These are phyloP conservation scores for Trichosanthes truncata DNA, from an alignment of 306 rosid species.

Conservation along the genomic window DNA sequence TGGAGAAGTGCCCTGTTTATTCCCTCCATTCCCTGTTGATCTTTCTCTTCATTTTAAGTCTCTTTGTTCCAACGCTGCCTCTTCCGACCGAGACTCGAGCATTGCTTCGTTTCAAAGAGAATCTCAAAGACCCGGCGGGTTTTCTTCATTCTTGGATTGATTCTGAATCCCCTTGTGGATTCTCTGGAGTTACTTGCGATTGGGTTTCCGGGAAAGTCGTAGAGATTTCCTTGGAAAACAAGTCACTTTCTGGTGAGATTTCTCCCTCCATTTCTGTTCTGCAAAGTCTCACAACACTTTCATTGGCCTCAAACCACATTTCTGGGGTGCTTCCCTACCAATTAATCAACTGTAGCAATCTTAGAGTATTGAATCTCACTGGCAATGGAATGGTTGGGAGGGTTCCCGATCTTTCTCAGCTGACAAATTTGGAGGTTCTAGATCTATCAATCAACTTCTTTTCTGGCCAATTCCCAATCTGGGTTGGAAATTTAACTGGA, in stretches of 20 bases:
- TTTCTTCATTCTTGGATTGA: conserved; percentile 55
- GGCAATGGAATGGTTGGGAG: conserved; percentile 40
- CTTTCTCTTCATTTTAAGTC: conserved; percentile 12
- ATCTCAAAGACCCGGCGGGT: conserved; percentile 55
- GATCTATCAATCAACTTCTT: conserved; percentile 64
- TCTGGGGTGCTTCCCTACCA: conserved; percentile 56
- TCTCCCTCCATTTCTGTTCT: conserved; percentile 46
- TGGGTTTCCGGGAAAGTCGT: conserved; percentile 33
- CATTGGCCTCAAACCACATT: conserved; percentile 46
- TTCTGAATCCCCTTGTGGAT: conserved; percentile 46
- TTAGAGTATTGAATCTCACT: conserved; percentile 56
- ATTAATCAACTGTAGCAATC: conserved; percentile 33
- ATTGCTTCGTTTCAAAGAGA: conserved; percentile 55
- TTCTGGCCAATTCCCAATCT: conserved; percentile 45
- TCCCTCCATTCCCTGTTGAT: conserved; percentile 15
- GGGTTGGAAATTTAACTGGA: conserved; percentile 62
- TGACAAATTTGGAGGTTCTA: conserved; percentile 46
- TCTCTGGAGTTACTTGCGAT: conserved; percentile 57
- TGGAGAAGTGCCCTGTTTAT: background rate
- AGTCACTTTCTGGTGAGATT: conserved; percentile 61
- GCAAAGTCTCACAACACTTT: conserved; percentile 36
- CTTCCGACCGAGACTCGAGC: conserved; percentile 34
- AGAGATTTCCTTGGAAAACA: conserved; percentile 46
- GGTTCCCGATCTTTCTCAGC: conserved; percentile 64
- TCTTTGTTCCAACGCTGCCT: conserved; percentile 34